Conservation (phyloP, 257 asterid genomes). For the Solanum paucissectum region DNA sequence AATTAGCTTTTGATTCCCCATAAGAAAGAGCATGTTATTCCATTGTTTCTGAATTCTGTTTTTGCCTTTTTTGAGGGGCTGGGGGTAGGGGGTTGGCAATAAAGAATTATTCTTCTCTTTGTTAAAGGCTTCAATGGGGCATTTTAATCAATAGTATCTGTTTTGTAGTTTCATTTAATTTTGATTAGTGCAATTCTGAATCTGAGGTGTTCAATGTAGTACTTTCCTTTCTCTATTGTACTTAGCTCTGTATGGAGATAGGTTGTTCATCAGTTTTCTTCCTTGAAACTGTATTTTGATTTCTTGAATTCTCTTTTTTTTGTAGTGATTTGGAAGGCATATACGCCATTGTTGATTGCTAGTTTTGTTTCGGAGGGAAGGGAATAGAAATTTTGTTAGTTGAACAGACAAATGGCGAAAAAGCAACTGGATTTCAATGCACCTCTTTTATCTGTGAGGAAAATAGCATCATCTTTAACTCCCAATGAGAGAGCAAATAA, state of each 20-base stretch:
- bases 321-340: constrained; percentile 1
- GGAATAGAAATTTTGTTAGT: neutral
- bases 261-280: neutral
- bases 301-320: neutral
- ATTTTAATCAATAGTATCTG: neutral
- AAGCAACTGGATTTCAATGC: constrained; percentile 68
- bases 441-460: constrained; percentile 69
- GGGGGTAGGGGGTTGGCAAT: neutral
- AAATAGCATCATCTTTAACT: constrained; percentile 37
- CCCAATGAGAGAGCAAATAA: constrained; percentile 30
- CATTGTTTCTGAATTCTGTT: neutral
- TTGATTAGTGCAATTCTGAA: neutral
- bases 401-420: constrained; percentile 45
- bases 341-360: neutral
- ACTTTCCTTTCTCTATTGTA: neutral
- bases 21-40: neutral
- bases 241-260: neutral
- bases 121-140: neutral
- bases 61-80: neutral
- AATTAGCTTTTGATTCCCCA: neutral
- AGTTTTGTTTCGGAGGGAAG: neutral
- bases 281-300: neutral
- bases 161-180: neutral
- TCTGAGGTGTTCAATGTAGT: neutral
- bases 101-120: neutral